Evolutionary conservation across 1,284 basidiomycete species (phyloP), one percentile per base, ranked within the genome.

Genomic region (Dichomitus squalens): DNA sequence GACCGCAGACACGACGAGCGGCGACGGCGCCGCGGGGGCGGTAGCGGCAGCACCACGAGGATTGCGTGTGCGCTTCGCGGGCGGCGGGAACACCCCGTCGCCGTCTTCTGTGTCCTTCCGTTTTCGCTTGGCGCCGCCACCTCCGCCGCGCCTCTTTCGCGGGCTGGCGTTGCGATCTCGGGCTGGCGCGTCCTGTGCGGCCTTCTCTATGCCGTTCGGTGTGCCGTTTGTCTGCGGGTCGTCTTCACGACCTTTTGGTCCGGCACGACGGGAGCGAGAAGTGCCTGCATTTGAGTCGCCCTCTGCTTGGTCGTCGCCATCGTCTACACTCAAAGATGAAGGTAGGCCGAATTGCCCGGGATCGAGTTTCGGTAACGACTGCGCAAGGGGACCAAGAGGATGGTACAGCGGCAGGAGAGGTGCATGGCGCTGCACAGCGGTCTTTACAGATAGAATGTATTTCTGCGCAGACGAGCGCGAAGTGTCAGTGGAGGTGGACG

Each of bases 391-490:
- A 2, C 86, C 87, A 23, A 84, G 75, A 23, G 87, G 87, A 66
- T 90, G 87, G 68, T 90, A 90, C 38, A 90, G 73, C 23, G 87
- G 86, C 34, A 88, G 75, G n/a, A 80, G 76, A 1, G 79, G 77
- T n/a, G 70, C 67, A 68, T 76, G 73, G 39, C 68, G 65, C 64
- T 58, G 58, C 33, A 52, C 44, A 39, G 59, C 53, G 7, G 50
- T 35, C 31, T 49, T 52, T 12, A 52, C 36, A 3, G 49, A 48
- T 11, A 39, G 47, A 8, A 47, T 53, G 11, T 35, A 60, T 11
- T 46, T 29, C 8, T 54, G 38, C 8, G 58, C 48, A 8, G 58
- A 57, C 25, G 44, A 52, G 1, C 52, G 48, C 31, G 49, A 25
- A 3, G 56, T 31, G 20, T 63, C 59, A 16, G 53, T 49, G 8